Base-by-base conservation (phyloP, 768 basidiomycete species). In the Lactarius hengduanensis region DNA sequence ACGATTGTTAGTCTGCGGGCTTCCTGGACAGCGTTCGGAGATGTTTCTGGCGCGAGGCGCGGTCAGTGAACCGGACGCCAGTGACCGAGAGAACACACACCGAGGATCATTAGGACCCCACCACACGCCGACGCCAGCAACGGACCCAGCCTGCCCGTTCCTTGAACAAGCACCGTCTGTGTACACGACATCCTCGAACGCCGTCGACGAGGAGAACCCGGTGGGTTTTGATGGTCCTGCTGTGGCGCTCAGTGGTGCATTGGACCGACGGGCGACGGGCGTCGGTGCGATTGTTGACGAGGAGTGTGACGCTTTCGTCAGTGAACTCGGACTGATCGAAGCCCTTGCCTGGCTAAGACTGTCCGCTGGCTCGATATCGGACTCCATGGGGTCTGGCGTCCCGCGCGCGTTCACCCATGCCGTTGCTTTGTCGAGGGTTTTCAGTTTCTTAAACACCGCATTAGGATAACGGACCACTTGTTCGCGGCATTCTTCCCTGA, bases 61-160 rank as follows among this genome's bases (percentile, higher is more conserved):
- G 26, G 50, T 61, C 7, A 59, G 34, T 26, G 40, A 34, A n/a
- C 58, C 10, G 34, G 26, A 56, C 65, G 60, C 32, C 56, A 61
- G 56, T 5, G 38, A 26, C 54, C 10, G 62, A 26, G 61, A 16
- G 54, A 65, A 69, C 22, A 65, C 76, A 58, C 56, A 86, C 90
- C 90, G 80, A 38, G 83, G 75, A 75, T 94, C 90, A 65, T 81
- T 73, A 11, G 73, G 76, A 0, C 89, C 92, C 91, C 92, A 98
- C 86, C 88, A 98, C 0, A 98, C 92, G 0, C 96, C 96, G 53
- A 94, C 77, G 1, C 96, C 96, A 0, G 93, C 96, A 50, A 83
- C 69, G 0, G 90, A 82, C 1, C 82, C 85, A 3, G 34, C 36
- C 72, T 86, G 77, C 0, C 96, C 96, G 73, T 98, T 98, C 2